Evolutionary conservation across 306 rosid genomes (phyloP).

Genomic region (Lagenaria siceraria): DNA sequence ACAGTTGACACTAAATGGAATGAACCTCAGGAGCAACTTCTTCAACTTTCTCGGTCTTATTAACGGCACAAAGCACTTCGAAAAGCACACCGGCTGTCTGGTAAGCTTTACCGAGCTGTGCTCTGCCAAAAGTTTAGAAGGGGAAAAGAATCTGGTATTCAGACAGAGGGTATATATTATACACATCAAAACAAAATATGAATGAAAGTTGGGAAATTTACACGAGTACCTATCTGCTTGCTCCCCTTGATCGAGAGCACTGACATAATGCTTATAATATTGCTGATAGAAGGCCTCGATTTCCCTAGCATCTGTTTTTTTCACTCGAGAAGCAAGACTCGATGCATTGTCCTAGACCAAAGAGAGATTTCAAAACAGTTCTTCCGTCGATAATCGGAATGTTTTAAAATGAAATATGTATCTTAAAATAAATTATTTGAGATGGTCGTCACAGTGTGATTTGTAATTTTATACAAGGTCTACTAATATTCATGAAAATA

Average conservation of each 20-base stretch:
- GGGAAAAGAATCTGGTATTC: not conserved
- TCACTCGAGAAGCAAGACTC: constrained; percentile 57
- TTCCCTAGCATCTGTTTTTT: constrained; percentile 94
- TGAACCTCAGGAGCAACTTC: constrained; percentile 98
- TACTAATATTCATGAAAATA: no score
- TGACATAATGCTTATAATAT: constrained; percentile 77
- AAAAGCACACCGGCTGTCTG: constrained; percentile 89
- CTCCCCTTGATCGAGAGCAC: constrained; percentile 86
- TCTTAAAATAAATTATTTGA: no score
- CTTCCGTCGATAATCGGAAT: not conserved
- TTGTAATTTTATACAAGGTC: no score
- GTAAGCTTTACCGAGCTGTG: constrained; percentile 90
- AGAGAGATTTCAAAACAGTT: constrained; percentile 1
- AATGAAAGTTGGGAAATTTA: not conserved
- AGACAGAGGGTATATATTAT: not conserved
- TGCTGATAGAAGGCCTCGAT: constrained; percentile 85
- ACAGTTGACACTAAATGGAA: constrained; percentile 6
- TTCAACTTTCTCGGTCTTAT: constrained; percentile 91
- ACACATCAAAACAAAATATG: not conserved
- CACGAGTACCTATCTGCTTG: constrained; percentile 63
- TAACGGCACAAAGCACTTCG: constrained; percentile 95
- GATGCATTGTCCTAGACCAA: constrained; percentile 60
- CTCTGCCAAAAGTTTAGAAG: constrained; percentile 39
- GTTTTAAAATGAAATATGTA: no score
- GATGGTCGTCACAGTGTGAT: no score